Conservation (phyloP, 257 asterid species). For the Plantago major region DNA sequence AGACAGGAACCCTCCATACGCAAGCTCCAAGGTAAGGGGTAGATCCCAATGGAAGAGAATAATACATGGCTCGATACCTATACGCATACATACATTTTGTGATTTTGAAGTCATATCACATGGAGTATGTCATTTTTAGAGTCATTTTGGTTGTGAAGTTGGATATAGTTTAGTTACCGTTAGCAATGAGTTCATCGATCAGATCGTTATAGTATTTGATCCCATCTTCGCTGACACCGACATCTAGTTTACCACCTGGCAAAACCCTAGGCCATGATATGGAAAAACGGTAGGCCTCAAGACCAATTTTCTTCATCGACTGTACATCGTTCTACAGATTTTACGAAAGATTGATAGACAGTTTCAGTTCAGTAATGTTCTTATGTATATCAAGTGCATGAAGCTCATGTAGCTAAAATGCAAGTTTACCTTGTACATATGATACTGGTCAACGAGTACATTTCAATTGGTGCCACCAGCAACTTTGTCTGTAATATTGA, state of each 20-base stretch:
- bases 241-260: constrained; percentile 26
- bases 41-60: constrained; percentile 11
- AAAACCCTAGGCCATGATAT: constrained; percentile 26
- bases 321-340: not conserved
- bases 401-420: too few species aligned
- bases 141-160: too few species aligned
- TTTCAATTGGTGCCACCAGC: constrained; percentile 20
- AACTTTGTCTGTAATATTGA: constrained; percentile 25
- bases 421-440: constrained; percentile 21
- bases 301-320: constrained; percentile 13
- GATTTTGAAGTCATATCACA: too few species aligned
- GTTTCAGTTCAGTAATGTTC: too few species aligned
- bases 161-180: not conserved
- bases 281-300: constrained; percentile 16
- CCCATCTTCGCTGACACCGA: constrained; percentile 27
- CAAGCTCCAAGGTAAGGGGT: constrained; percentile 1
- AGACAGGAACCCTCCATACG: constrained; percentile 7
- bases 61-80: constrained; percentile 5
- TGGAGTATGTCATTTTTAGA: too few species aligned
- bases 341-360: too few species aligned
- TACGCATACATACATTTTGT: too few species aligned
- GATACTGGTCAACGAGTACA: constrained; percentile 23
- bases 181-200: constrained; percentile 15
- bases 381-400: too few species aligned
- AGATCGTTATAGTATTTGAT: constrained; percentile 25